Percentiles rank a stretch among this genome's conserved stretches.
phyloP scores from a whole-genome alignment of 2,329 filamentous ascomycete species.

The Colletotrichum tanaceti region DNA sequence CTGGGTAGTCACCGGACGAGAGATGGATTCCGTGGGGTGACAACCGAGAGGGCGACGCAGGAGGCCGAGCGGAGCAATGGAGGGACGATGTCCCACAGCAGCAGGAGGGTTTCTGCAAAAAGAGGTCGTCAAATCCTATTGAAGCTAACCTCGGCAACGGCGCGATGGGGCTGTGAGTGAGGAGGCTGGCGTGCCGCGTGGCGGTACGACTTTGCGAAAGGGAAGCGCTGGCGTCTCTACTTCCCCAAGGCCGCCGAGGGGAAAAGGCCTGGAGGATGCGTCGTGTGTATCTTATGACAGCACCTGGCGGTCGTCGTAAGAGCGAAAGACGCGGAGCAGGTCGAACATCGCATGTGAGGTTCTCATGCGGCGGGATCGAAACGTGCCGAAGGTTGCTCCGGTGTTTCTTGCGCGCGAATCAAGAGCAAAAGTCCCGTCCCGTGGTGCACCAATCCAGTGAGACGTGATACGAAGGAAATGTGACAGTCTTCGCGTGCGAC shows the following conservation, averaged over 20 bases:
- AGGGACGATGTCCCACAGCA: not conserved
- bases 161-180: not conserved
- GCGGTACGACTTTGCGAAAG: conserved; percentile 12
- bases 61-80: not conserved
- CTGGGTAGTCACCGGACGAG: not conserved
- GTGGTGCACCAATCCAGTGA: not conserved
- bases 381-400: conserved; percentile 10
- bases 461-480: not conserved
- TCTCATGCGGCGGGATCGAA: not conserved
- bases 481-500: not conserved
- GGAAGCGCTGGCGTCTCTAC: conserved; percentile 1
- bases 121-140: not conserved
- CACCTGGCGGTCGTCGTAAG: not conserved
- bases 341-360: not conserved
- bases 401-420: not conserved
- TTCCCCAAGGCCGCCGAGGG: not conserved
- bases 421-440: not conserved
- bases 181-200: conserved; percentile 5
- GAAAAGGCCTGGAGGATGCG: no score
- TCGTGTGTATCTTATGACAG: not conserved
- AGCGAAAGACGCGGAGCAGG: not conserved
- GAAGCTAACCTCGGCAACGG: conserved; percentile 11
- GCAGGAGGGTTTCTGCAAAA: not conserved
- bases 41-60: not conserved
- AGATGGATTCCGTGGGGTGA: not conserved